Conservation (phyloP, 2,329 filamentous ascomycete species). For the Chrysoporthe cubensis region DNA sequence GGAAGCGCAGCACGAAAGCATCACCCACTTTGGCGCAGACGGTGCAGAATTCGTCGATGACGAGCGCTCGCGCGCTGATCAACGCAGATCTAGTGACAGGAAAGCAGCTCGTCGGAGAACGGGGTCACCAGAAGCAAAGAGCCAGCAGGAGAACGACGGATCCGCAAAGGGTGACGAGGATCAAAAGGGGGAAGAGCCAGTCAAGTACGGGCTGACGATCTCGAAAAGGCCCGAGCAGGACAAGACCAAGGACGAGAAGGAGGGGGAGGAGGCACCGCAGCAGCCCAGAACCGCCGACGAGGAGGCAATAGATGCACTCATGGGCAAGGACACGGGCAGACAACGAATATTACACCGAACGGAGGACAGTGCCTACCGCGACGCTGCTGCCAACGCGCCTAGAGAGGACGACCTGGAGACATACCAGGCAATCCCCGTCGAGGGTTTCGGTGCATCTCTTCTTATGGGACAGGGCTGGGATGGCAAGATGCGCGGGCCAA, state of each 20-base stretch:
- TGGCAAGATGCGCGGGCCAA: slow-evolving; percentile 61
- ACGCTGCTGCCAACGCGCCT: slow-evolving; percentile 73
- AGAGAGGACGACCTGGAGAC: slow-evolving; percentile 78
- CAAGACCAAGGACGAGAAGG: slow-evolving; percentile 47
- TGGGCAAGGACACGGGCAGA: slow-evolving; percentile 55
- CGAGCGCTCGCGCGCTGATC: background rate
- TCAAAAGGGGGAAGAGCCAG: slow-evolving; percentile 40
- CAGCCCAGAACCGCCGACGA: slow-evolving; percentile 45
- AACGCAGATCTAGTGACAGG: slow-evolving; percentile 2
- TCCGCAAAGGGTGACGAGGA: slow-evolving; percentile 34
- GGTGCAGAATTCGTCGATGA: slow-evolving; percentile 26
- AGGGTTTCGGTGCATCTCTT: slow-evolving; percentile 90
- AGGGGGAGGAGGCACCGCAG: slow-evolving; percentile 32
- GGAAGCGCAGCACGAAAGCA: slow-evolving; percentile 22
- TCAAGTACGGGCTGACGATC: slow-evolving; percentile 44
- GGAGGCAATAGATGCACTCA: slow-evolving; percentile 68
- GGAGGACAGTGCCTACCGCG: slow-evolving; percentile 71
- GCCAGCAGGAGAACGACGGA: slow-evolving; percentile 5
- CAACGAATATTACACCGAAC: slow-evolving; percentile 59
- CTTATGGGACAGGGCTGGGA: slow-evolving; percentile 97
- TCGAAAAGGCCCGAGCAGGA: slow-evolving; percentile 35
- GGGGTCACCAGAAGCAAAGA: slow-evolving; percentile 2
- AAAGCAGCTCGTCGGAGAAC: slow-evolving; percentile 13
- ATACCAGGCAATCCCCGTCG: slow-evolving; percentile 87
- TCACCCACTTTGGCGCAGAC: slow-evolving; percentile 28